Conservation (phyloP, 2,329 filamentous ascomycete genomes). For the Trichoderma citrinoviride region DNA sequence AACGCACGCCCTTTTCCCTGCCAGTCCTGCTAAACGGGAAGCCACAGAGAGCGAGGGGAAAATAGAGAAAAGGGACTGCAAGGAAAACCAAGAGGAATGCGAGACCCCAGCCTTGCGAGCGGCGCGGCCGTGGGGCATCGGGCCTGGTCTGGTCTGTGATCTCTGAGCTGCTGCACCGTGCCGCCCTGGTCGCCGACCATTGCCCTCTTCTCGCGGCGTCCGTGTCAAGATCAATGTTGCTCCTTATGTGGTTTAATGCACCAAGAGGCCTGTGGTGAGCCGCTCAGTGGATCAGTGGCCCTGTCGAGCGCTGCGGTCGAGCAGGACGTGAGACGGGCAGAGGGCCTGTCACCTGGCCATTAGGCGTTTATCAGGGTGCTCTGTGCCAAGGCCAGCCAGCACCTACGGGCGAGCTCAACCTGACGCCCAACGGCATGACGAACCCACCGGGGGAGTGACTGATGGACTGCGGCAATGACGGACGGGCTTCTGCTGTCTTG, state of each 20-base stretch:
- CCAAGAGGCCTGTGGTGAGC: not conserved
- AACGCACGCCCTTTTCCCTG: not conserved
- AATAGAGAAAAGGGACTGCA: not conserved
- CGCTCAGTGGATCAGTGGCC: conserved; percentile 5
- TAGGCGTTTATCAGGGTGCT: conserved; percentile 3
- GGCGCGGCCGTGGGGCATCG: not conserved
- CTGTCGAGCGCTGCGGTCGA: not conserved
- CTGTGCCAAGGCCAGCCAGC: conserved; percentile 6
- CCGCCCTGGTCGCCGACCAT: not conserved
- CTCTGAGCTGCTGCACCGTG: conserved; percentile 3
- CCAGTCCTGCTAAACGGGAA: not conserved
- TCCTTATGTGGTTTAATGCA: not conserved
- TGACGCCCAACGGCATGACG: conserved; percentile 14
- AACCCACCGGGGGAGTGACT: conserved; percentile 6
- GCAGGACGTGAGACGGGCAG: not conserved
- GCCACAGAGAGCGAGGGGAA: not conserved
- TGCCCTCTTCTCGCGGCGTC: not conserved
- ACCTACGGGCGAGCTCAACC: conserved; percentile 14
- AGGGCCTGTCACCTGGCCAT: not conserved
- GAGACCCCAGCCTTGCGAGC: not conserved
- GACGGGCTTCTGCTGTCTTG: not conserved
- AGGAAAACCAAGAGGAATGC: not conserved
- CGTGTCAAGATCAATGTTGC: not conserved
- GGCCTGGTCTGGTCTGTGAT: not conserved
- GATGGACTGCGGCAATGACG: not conserved